Evolutionary conservation across 768 basidiomycete genomes (phyloP).

Genomic region (Boletus vinaceobasis): DNA sequence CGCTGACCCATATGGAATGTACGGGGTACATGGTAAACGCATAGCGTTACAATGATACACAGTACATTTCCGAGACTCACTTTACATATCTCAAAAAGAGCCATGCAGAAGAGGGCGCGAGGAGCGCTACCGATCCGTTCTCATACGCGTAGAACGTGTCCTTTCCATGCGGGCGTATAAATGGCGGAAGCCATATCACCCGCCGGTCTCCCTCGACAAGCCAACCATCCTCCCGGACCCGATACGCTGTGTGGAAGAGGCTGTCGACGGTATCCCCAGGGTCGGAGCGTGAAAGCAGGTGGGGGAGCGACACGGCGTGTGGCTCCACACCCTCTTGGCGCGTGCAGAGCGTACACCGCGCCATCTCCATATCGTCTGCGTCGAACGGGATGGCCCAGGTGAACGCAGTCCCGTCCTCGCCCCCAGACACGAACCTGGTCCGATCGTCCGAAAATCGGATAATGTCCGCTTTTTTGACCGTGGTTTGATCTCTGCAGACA

Average conservation of each 20-base stretch:
- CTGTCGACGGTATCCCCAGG: constrained; percentile 1
- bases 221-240: constrained; percentile 19
- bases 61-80: too few relatives aligned
- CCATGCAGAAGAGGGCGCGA: neutral
- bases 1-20: too few relatives aligned
- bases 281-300: constrained; percentile 3
- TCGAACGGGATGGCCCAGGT: constrained; percentile 7
- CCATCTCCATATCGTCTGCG: neutral
- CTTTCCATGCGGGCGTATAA: constrained; percentile 1
- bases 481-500: constrained; percentile 1
- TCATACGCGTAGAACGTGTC: constrained; percentile 6
- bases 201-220: constrained; percentile 16
- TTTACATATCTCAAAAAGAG: neutral
- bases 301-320: neutral
- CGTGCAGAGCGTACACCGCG: too few relatives aligned
- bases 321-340: too few relatives aligned
- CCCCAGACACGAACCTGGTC: constrained; percentile 6
- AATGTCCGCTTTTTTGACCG: constrained; percentile 2
- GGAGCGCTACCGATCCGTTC: constrained; percentile 3
- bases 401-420: constrained; percentile 8
- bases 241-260: constrained; percentile 5
- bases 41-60: too few relatives aligned
- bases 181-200: constrained; percentile 13
- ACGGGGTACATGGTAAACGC: too few relatives aligned
- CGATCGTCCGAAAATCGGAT: constrained; percentile 10